Evolutionary conservation across 2,329 filamentous ascomycete species (phyloP).

Genomic region (Neurospora sp.): DNA sequence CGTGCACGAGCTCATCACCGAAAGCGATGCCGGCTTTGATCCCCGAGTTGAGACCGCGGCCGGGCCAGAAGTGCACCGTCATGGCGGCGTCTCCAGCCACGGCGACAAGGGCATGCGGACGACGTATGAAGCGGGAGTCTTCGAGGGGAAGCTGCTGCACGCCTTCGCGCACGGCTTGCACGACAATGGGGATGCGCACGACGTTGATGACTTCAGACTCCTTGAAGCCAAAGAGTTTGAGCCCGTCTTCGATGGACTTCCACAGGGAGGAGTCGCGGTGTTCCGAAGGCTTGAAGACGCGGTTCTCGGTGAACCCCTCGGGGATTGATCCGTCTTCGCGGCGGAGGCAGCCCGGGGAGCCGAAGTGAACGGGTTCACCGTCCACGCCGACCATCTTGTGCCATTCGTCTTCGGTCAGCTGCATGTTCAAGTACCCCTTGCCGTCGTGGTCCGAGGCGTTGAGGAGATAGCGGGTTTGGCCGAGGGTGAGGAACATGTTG

Average conservation of each 20-base stretch:
- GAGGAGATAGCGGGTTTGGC: constrained; percentile 27
- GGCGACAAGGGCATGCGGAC: constrained; percentile 24
- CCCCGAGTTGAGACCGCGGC: constrained; percentile 26
- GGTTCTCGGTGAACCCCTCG: constrained; percentile 20
- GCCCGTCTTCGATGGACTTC: constrained; percentile 25
- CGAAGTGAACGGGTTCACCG: constrained; percentile 25
- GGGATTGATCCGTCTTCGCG: constrained; percentile 21
- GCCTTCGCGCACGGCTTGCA: constrained; percentile 25
- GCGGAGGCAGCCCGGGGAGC: constrained; percentile 23
- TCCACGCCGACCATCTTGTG: constrained; percentile 24
- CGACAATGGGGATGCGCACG: constrained; percentile 27
- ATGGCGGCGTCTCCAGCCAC: constrained; percentile 27
- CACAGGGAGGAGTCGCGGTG: constrained; percentile 22
- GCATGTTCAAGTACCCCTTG: constrained; percentile 27
- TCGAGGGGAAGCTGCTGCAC: constrained; percentile 20
- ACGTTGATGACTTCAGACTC: constrained; percentile 27
- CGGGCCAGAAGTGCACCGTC: constrained; percentile 29
- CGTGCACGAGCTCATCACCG: constrained; percentile 26
- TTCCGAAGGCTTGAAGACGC: constrained; percentile 25
- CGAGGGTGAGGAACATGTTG: constrained; percentile 27
- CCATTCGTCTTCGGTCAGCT: constrained; percentile 27
- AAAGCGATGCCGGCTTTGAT: constrained; percentile 27
- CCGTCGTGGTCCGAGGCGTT: constrained; percentile 27
- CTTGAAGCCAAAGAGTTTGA: constrained; percentile 28
- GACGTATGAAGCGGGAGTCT: constrained; percentile 18